Base-by-base conservation (phyloP, 345 rosid species). In the Passiflora organensis region DNA sequence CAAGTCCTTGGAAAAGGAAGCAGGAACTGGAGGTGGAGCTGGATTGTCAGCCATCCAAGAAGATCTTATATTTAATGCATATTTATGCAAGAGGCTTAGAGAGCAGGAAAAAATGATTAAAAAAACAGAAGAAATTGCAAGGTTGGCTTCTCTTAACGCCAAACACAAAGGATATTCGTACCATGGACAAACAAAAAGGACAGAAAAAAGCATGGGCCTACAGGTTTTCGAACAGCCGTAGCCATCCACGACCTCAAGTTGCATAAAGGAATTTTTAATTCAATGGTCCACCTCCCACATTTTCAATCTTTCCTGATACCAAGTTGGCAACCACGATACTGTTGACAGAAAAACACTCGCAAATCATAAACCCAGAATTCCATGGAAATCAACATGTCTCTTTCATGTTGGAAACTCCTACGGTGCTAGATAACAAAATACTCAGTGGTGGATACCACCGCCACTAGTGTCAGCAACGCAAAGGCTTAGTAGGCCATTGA, bases 171-270 rank as follows among this genome's bases (percentile, higher is more conserved):
- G 78, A 74, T 72, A 76, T 70, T 72, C 71, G 70, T 54, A 49
- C 49, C 20, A 67, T 23, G 66, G 71, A 55, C 78, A 72, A 72
- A 58, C 16, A 67, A 72, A 78, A 77, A 75, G 51, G 79, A 76
- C 66, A 73, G 70, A 60, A 63, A 73, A n/a, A 76, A 59, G 58
- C 56, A 55, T 69, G 78, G 84, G 44, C 80, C 76, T 56, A 52
- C 19, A 6, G 14, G 13, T 10, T 2, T 13, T 28, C n/a, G 34
- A 28, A 28, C 34, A 28, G 56, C 74, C 69, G 68, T 62, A 67
- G 37, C 15, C 67, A 60, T 61, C 77, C 82, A 82, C 74, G 74
- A 71, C 73, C 56, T 42, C 91, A 81, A 81, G 83, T 85, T 79
- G 94, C 84, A 42, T 43, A 39, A 12, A 15, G 48, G 62, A 62